phyloP scores from a whole-genome alignment of 106 monocot genomes.

The Ottelia alismoides region DNA sequence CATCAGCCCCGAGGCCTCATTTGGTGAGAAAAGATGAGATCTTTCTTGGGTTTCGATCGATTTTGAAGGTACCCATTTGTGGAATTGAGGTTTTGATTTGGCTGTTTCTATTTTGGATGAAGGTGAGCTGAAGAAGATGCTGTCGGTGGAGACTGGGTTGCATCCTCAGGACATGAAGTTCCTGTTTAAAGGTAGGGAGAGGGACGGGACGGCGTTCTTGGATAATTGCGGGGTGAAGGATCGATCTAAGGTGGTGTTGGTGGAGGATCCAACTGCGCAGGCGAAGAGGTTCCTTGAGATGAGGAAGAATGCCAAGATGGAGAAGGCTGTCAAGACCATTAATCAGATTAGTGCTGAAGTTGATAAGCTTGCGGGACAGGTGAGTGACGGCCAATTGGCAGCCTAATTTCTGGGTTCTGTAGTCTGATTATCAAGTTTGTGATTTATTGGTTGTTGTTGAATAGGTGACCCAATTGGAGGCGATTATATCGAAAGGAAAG shows the following conservation, averaged over 20 bases:
- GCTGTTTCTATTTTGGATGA: too few relatives aligned
- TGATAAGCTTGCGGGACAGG: constrained; percentile 53
- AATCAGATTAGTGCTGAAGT: constrained; percentile 38
- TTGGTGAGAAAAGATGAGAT: too few relatives aligned
- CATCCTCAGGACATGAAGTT: constrained; percentile 69
- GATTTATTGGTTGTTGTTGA: too few relatives aligned
- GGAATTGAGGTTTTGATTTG: too few relatives aligned
- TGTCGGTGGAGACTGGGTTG: constrained; percentile 32
- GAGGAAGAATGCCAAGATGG: not conserved
- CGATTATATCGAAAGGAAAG: too few relatives aligned
- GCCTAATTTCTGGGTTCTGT: too few relatives aligned
- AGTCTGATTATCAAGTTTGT: too few relatives aligned
- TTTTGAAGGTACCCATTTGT: too few relatives aligned
- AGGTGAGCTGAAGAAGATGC: constrained; percentile 62
- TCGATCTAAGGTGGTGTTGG: constrained; percentile 37
- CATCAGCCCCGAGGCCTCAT: too few relatives aligned
- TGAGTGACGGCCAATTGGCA: constrained; percentile 46
- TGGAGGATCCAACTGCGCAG: constrained; percentile 49
- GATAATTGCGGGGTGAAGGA: constrained; percentile 54
- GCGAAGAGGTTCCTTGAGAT: constrained; percentile 49
- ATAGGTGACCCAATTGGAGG: too few relatives aligned
- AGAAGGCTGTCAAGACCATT: constrained; percentile 43
- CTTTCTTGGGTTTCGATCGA: too few relatives aligned
- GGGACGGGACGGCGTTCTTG: constrained; percentile 29
- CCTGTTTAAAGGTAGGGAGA: constrained; percentile 54